Evolutionary conservation across 2,329 filamentous ascomycete species (phyloP).

Genomic region (Neonectria hederae): DNA sequence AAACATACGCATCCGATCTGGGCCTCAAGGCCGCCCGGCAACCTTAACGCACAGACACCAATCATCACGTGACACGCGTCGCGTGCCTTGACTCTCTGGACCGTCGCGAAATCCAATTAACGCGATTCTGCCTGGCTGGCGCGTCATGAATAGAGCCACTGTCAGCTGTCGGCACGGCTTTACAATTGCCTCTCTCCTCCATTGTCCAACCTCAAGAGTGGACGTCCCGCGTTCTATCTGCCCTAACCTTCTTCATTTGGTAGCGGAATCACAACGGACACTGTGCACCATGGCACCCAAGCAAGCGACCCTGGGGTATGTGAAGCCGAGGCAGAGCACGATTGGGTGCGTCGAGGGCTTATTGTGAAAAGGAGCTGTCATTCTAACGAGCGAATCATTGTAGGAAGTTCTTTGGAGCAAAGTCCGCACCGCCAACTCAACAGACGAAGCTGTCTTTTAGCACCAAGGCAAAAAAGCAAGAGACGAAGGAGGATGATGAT

Average conservation of each 20-base stretch:
- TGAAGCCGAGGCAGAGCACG: slow-evolving; percentile 76
- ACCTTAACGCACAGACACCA: not conserved
- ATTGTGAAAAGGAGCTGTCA: not conserved
- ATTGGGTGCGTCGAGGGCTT: slow-evolving; percentile 67
- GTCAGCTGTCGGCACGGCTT: slow-evolving; percentile 35
- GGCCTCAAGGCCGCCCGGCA: not conserved
- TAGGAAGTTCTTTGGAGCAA: slow-evolving; percentile 86
- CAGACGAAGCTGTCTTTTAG: slow-evolving; percentile 84
- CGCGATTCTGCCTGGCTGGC: slow-evolving; percentile 51
- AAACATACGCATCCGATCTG: no score
- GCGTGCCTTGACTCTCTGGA: slow-evolving; percentile 34
- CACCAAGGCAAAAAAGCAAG: slow-evolving; percentile 59
- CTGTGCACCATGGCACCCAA: slow-evolving; percentile 62
- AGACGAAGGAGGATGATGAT: slow-evolving; percentile 44
- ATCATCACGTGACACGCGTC: slow-evolving; percentile 41
- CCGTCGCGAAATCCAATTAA: slow-evolving; percentile 47
- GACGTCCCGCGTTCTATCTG: slow-evolving; percentile 14
- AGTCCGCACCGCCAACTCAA: slow-evolving; percentile 66
- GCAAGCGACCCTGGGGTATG: slow-evolving; percentile 90
- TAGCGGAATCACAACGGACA: slow-evolving; percentile 16
- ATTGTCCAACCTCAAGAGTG: slow-evolving; percentile 22
- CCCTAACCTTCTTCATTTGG: slow-evolving; percentile 16
- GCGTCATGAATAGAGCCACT: slow-evolving; percentile 46
- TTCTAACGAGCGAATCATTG: slow-evolving; percentile 9
- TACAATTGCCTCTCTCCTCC: slow-evolving; percentile 31